Evolutionary conservation across 176 grass and related monocot genomes (phyloP), one percentile per base, ranked within the genome.

Genomic region (Saccharum spontaneum): DNA sequence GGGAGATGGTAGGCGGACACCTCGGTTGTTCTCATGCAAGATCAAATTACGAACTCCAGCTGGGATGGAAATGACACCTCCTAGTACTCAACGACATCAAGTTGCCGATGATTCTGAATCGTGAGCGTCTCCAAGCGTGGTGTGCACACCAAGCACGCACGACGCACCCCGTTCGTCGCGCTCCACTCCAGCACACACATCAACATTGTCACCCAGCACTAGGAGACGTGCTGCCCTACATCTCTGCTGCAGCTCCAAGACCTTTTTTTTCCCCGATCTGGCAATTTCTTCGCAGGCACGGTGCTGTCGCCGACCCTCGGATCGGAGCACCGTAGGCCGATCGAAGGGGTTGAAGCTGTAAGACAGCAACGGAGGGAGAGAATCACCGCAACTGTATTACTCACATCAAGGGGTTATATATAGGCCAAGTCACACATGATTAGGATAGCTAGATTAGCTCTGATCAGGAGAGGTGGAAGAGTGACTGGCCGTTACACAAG

Each of bases 141-240:
- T 65, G n/a, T 79, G 57, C 77, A 67, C 40, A 49, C 30, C 40
- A 67, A 80, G 41, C 76, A 43, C 43, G 24, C 75, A 57, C 1
- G 28, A 28, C 22, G 30, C 17, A 10, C 67, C 7, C 33, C 31
- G 6, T 9, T 59, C 20, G 20, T 28, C 43, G 24, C 75, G 38
- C 54, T n/a, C 52, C 52, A 22, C 52, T 54, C 2, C 20, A 57
- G 0, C 52, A 54, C n/a, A 8, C 45, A 59, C 4, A 59, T 12
- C 43, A 49, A 11, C 54, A 57, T 57, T 7, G 2, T 7, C 54
- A 1, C 54, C 44, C 14, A 63, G 37, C 59, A 45, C 23, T 40
- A 65, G 39, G 14, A 28, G 36, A 1, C 17, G 33, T 40, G 18
- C 33, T 5, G 2, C 2, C 11, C 14, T 2, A 9, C 17, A 33